Percentiles rank a stretch among this genome's conserved stretches.
Evolutionary conservation across 495 filamentous ascomycete genomes (phyloP).

Genomic region (Penicillium paradoxum): DNA sequence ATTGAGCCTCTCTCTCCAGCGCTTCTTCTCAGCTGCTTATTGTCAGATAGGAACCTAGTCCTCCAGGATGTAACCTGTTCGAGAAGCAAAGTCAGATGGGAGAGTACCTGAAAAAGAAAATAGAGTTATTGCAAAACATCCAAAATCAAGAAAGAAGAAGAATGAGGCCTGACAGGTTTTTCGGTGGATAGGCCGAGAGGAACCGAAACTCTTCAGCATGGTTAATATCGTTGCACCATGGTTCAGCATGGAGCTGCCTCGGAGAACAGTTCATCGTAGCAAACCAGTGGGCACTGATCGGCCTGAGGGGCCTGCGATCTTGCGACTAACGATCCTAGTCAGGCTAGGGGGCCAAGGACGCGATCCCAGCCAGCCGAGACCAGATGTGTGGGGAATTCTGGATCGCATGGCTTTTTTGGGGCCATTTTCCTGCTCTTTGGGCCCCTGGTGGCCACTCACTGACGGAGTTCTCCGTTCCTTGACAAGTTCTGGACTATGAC

Average conservation of each 20-base stretch:
- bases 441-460: slow-evolving; percentile 2
- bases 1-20: not conserved
- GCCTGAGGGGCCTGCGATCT: slow-evolving; percentile 24
- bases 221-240: not conserved
- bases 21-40: not conserved
- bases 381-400: slow-evolving; percentile 23
- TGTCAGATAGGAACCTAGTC: not conserved
- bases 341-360: slow-evolving; percentile 18
- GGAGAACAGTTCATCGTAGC: slow-evolving; percentile 14
- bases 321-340: slow-evolving; percentile 19
- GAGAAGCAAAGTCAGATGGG: not conserved
- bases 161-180: not conserved
- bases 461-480: slow-evolving; percentile 19
- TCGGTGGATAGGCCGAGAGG: not conserved
- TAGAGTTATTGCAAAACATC: too few relatives aligned
- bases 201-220: not conserved
- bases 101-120: not conserved
- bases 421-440: slow-evolving; percentile 5
- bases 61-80: not conserved
- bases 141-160: not conserved
- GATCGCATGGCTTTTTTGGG: slow-evolving; percentile 17
- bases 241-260: slow-evolving; percentile 4
- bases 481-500: slow-evolving; percentile 9
- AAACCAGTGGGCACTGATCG: slow-evolving; percentile 27
- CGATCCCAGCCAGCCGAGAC: slow-evolving; percentile 25